Base-by-base conservation (phyloP, 164 flowering plant species). In the Vitis amurensis region DNA sequence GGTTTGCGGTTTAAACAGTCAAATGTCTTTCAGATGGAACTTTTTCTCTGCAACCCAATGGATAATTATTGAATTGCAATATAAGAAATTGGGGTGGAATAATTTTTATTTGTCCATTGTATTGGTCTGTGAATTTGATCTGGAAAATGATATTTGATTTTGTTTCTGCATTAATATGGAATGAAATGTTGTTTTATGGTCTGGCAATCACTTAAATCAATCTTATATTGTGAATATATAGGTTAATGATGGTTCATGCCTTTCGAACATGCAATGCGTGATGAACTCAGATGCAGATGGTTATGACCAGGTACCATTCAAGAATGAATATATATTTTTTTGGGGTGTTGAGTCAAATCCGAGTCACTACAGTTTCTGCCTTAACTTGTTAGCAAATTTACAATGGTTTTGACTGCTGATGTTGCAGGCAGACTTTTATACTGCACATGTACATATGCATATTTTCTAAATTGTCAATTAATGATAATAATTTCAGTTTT, bases 171-270 rank as follows among this genome's bases (percentile, higher is more conserved):
- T 9, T 48, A 12, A 11, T 17, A 11, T 56, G 55, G 6, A 12
- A 12, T 23, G 31, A 61, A 60, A 15, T 13, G 50, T 50, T 11
- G 63, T 23, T 71, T 23, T 60, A 55, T 14, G 51, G 37, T 29
- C n/a, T 53, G 8, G 3, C 10, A 23, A 55, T 50, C 10, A 23
- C 4, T 23, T 13, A 6, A n/a, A 19, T 4, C 60, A 16, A 53
- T 14, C 30, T 15, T 9, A 13, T 50, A 2, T 71, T 60, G 64
- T 71, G 48, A 12, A 31, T 19, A 7, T 74, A 12, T 71, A 90
- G 97, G 88, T 95, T 48, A 95, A 93, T 83, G 98, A 95, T 81
- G 99, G 99, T 55, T 95, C 98, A 9, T 93, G 99, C 79, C 87
- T 95, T 48, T 93, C 99, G 16, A 95, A 95, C 69, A 88, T 95